Evolutionary conservation across 495 filamentous ascomycete genomes (phyloP).

Genomic region (Trichoderma reesei): DNA sequence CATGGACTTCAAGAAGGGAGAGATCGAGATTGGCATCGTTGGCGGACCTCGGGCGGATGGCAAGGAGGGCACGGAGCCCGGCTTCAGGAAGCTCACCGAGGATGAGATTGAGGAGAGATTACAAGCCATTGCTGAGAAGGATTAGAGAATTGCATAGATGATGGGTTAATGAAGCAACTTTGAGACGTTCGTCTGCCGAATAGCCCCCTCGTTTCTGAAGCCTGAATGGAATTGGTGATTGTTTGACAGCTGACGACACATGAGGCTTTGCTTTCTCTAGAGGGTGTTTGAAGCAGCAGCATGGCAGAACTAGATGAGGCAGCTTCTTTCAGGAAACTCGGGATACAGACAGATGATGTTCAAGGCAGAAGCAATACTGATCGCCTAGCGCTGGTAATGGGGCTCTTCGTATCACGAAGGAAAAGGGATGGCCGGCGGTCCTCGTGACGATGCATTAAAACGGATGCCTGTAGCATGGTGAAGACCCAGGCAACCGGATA

Average conservation of each 20-base stretch:
- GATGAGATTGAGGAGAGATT: slow-evolving; percentile 97
- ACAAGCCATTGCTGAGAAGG: slow-evolving; percentile 97
- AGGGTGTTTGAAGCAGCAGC: background rate
- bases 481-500: background rate
- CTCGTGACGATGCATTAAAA: background rate
- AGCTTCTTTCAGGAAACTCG: background rate
- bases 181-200: background rate
- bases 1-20: slow-evolving; percentile 98
- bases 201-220: background rate
- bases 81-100: slow-evolving; percentile 83
- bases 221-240: background rate
- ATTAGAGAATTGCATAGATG: slow-evolving; percentile 43
- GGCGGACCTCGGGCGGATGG: slow-evolving; percentile 73
- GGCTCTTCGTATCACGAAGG: background rate
- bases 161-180: slow-evolving; percentile 7
- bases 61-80: slow-evolving; percentile 63
- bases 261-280: background rate
- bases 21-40: slow-evolving; percentile 95
- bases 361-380: background rate
- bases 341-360: background rate
- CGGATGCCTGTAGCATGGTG: background rate
- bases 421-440: background rate
- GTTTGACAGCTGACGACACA: background rate
- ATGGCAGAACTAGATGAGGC: background rate
- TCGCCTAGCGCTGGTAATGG: background rate